Evolutionary conservation across 352 stramenopile species (phyloP).

Genomic region (Phytophthora ohioensis): DNA sequence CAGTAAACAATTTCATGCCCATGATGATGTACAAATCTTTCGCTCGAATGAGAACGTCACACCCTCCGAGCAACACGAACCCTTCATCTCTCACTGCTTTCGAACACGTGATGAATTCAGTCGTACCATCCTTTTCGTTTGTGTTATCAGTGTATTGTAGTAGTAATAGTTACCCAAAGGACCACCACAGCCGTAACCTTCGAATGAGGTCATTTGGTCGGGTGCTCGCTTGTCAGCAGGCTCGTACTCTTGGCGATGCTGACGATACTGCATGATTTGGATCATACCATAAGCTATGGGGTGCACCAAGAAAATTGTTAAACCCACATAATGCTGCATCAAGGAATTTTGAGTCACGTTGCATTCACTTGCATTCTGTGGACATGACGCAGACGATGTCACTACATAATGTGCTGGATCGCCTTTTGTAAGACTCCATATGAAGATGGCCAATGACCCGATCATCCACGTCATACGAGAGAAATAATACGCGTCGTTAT

Average conservation of each 20-base stretch:
- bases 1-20: conserved; percentile 41
- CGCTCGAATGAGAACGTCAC: conserved; percentile 43
- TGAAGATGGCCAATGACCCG: conserved; percentile 32
- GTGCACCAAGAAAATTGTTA: conserved; percentile 39
- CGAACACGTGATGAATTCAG: conserved; percentile 40
- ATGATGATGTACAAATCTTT: conserved; percentile 51
- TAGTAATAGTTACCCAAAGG: conserved; percentile 50
- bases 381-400: conserved; percentile 26
- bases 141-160: conserved; percentile 45
- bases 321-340: conserved; percentile 41
- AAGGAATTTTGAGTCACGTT: conserved; percentile 30
- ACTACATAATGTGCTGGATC: conserved; percentile 37
- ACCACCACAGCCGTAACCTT: conserved; percentile 43
- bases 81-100: conserved; percentile 49
- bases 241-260: conserved; percentile 42
- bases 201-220: conserved; percentile 44
- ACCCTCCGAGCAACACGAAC: conserved; percentile 45
- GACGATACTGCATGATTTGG: conserved; percentile 45
- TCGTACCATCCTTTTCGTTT: conserved; percentile 26
- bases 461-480: conserved; percentile 48
- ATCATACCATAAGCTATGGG: conserved; percentile 44
- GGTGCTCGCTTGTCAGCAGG: conserved; percentile 29
- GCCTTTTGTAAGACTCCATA: conserved; percentile 35
- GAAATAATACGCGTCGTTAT: conserved; percentile 54
- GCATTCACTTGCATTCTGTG: conserved; percentile 37